phyloP scores from a whole-genome alignment of 768 basidiomycete species.

The Suillus occidentalis region DNA sequence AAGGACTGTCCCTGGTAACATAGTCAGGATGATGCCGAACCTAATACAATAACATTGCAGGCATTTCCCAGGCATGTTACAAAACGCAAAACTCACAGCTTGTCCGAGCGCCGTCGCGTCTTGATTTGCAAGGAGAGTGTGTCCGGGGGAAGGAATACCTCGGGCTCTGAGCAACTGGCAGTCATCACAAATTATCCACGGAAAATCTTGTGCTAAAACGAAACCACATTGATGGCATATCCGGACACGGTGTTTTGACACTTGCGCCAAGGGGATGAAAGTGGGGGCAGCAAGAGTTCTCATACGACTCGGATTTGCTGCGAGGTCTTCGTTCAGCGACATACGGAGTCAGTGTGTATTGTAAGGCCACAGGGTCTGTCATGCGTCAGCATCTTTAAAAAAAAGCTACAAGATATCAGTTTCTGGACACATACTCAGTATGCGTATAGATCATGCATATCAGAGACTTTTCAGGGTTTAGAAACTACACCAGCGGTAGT shows the following conservation, averaged over 20 bases:
- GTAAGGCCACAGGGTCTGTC: not conserved
- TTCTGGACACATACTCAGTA: not conserved
- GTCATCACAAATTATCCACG: conserved; percentile 5
- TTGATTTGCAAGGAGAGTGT: not conserved
- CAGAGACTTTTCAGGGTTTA: not conserved
- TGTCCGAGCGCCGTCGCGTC: not conserved
- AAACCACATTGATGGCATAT: conserved; percentile 4
- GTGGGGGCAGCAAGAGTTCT: conserved; percentile 3
- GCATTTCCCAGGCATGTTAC: not conserved
- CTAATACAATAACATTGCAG: not conserved
- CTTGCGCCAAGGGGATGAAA: not conserved
- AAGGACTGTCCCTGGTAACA: not conserved
- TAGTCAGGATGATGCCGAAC: conserved; percentile 1
- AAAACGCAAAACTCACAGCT: conserved; percentile 6
- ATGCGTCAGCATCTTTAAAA: not conserved
- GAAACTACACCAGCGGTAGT: not conserved
- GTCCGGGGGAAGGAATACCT: too few relatives aligned
- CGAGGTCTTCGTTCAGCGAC: not conserved
- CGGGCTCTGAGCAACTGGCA: not conserved
- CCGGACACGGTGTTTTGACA: not conserved
- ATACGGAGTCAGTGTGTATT: not conserved
- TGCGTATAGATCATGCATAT: not conserved
- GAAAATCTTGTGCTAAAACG: not conserved
- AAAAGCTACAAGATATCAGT: not conserved
- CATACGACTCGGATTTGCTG: not conserved